Percentiles rank a stretch among this genome's conserved stretches.
Evolutionary conservation across 202 grass and related monocot species (phyloP).

Genomic region (Schoenoplectus tabernaemontani): DNA sequence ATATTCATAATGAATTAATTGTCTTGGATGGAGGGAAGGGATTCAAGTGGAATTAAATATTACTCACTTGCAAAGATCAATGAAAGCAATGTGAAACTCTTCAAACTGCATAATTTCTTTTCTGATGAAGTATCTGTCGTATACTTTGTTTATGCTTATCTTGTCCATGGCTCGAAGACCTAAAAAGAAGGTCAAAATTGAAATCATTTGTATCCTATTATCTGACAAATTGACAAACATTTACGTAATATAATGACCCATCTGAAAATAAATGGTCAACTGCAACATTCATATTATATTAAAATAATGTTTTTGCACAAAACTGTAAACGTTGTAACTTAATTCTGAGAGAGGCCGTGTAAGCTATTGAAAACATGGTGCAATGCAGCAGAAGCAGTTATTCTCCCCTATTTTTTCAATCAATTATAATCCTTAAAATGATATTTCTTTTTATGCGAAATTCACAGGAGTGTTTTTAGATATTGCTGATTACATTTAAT

Average conservation of each 20-base stretch:
- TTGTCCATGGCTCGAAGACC: constrained; percentile 6
- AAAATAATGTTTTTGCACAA: no score
- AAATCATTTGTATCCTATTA: not conserved
- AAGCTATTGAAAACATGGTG: no score
- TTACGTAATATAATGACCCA: not conserved
- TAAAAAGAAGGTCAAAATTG: not conserved
- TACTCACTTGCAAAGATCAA: constrained; percentile 21
- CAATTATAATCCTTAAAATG: not conserved
- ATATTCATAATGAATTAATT: not conserved
- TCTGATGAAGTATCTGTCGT: not conserved
- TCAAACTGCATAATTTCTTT: not conserved
- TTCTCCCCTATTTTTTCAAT: not conserved
- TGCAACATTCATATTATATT: no score
- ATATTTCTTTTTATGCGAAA: not conserved
- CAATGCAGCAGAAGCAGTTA: not conserved
- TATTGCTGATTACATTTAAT: not conserved
- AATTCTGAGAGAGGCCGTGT: no score
- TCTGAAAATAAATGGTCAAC: no score
- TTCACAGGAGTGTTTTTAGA: no score
- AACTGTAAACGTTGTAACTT: no score
- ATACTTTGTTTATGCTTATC: constrained; percentile 7
- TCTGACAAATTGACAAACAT: not conserved
- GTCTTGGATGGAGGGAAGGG: no score
- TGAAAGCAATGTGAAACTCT: constrained; percentile 18
- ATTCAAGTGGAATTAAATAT: not conserved